Evolutionary conservation across 371 early-diverging fungal genomes (phyloP).

Genomic region (Umbelopsis sp.): DNA sequence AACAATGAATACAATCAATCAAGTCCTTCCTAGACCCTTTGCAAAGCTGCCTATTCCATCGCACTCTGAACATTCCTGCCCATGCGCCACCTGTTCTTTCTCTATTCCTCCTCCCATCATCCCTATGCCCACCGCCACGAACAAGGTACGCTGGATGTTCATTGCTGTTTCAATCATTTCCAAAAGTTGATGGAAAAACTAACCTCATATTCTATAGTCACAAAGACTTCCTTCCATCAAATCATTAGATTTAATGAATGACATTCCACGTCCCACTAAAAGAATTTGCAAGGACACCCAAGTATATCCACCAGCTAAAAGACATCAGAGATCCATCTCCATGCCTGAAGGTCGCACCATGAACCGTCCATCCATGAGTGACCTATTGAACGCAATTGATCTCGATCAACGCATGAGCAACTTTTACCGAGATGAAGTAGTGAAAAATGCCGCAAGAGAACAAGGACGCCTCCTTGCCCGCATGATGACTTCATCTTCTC

Average conservation of each 20-base stretch:
- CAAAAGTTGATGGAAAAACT: background rate
- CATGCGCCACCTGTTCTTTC: background rate
- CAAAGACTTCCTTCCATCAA: conserved; percentile 2
- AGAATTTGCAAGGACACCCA: background rate
- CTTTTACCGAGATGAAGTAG: conserved; percentile 39
- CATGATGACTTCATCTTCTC: conserved; percentile 17
- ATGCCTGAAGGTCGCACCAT: conserved; percentile 10
- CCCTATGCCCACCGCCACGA: background rate
- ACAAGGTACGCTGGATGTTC: background rate
- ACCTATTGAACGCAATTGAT: conserved; percentile 50
- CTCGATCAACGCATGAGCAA: conserved; percentile 51
- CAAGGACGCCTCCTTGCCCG: conserved; percentile 21
- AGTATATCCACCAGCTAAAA: background rate
- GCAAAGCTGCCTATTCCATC: conserved; percentile 4
- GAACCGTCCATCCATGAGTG: conserved; percentile 37
- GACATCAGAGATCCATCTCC: conserved; percentile 12
- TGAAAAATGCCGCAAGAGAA: conserved; percentile 32
- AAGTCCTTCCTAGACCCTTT: conserved; percentile 13
- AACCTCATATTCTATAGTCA: background rate
- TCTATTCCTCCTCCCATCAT: background rate
- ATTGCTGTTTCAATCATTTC: background rate
- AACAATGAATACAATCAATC: conserved; percentile 9
- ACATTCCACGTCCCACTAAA: conserved; percentile 5
- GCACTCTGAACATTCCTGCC: background rate
- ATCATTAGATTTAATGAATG: conserved; percentile 14